These are phyloP conservation scores for Fraxinus excelsior DNA, from an alignment of 257 asterid species.

Conservation along the genomic window DNA sequence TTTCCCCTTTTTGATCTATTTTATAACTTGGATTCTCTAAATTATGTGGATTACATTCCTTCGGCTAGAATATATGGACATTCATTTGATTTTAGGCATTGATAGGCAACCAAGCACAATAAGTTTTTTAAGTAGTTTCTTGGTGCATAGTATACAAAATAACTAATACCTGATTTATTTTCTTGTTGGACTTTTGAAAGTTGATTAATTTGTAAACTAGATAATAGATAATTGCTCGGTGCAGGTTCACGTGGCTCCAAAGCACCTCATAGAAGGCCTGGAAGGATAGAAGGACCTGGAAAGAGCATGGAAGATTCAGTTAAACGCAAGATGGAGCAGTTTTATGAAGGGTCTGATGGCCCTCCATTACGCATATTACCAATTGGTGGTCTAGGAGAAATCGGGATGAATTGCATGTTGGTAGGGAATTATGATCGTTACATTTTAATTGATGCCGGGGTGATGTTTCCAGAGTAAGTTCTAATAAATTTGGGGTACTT, in stretches of 20 bases:
- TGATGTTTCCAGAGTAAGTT: constrained; percentile 98
- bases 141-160: background rate
- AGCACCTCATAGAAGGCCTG: constrained; percentile 57
- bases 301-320: constrained; percentile 96
- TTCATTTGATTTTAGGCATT: too few relatives aligned
- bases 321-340: constrained; percentile 93
- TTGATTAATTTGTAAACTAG: background rate
- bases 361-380: constrained; percentile 94
- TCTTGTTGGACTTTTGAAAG: constrained; percentile 8
- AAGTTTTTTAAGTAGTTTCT: background rate
- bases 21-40: too few relatives aligned
- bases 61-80: too few relatives aligned
- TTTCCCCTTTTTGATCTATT: too few relatives aligned
- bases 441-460: constrained; percentile 94
- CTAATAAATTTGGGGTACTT: background rate
- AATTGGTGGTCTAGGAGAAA: constrained; percentile 97
- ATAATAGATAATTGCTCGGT: constrained; percentile 3
- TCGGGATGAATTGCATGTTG: constrained; percentile 99
- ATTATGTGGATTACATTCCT: too few relatives aligned
- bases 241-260: constrained; percentile 55
- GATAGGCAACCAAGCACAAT: too few relatives aligned
- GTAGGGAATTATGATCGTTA: constrained; percentile 93
- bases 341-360: constrained; percentile 93
- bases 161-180: background rate
- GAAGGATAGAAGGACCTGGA: constrained; percentile 77